These are phyloP conservation scores for Purpureocillium takamizusanense DNA, from an alignment of 2,329 filamentous ascomycete genomes.

Conservation along the genomic window DNA sequence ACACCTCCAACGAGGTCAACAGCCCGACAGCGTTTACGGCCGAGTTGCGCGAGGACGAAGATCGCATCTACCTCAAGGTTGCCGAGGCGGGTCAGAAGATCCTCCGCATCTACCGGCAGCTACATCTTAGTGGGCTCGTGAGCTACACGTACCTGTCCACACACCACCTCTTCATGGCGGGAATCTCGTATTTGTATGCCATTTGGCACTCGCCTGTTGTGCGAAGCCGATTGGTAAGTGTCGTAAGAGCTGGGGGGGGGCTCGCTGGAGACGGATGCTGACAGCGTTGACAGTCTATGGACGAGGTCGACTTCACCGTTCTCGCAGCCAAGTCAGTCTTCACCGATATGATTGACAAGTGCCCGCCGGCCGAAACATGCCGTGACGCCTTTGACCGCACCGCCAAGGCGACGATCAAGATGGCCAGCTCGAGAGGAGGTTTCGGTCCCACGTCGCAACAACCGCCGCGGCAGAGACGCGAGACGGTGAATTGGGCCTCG, in stretches of 20 bases:
- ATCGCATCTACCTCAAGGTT: constrained; percentile 86
- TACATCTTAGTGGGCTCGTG: constrained; percentile 80
- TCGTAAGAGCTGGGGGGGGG: not conserved
- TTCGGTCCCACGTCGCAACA: constrained; percentile 46
- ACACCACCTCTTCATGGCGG: constrained; percentile 95
- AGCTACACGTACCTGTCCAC: constrained; percentile 96
- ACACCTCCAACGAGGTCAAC: constrained; percentile 55
- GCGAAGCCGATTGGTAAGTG: constrained; percentile 69
- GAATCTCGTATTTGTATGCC: constrained; percentile 90
- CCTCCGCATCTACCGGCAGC: constrained; percentile 77
- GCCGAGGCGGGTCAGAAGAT: constrained; percentile 93
- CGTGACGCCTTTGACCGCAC: constrained; percentile 92
- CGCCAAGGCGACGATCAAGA: constrained; percentile 89
- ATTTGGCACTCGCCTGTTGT: constrained; percentile 95
- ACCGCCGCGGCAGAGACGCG: constrained; percentile 15
- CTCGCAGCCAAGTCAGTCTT: constrained; percentile 89
- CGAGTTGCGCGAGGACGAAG: constrained; percentile 72
- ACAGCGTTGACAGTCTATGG: constrained; percentile 52
- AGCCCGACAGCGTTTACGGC: constrained; percentile 52
- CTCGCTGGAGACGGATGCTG: not conserved
- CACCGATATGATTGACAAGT: constrained; percentile 85
- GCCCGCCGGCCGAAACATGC: constrained; percentile 88
- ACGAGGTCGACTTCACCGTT: constrained; percentile 97
- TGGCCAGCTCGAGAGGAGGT: constrained; percentile 81
- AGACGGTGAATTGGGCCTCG: constrained; percentile 20